Evolutionary conservation across 1,139 yeast species (phyloP).

Genomic region (Hyphopichia fennica): DNA sequence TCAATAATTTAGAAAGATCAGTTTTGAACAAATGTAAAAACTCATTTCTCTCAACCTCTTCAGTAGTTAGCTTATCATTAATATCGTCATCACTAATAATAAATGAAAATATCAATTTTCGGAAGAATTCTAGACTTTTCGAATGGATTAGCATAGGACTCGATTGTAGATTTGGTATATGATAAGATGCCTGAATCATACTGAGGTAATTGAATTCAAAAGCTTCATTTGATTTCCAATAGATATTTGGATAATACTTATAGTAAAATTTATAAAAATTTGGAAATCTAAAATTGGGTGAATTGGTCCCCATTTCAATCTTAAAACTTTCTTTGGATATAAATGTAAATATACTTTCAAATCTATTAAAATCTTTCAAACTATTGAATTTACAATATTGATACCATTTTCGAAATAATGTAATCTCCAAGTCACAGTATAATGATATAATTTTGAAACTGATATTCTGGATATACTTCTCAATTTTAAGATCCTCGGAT

Average conservation of each 20-base stretch:
- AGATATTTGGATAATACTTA: constrained; percentile 1
- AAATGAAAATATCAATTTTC: background rate
- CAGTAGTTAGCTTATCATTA: background rate
- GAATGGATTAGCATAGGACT: background rate
- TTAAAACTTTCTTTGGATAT: constrained; percentile 11
- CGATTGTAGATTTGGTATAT: background rate
- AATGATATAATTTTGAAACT: background rate
- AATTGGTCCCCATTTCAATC: constrained; percentile 17
- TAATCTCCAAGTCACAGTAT: background rate
- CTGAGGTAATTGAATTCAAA: background rate
- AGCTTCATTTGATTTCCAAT: background rate
- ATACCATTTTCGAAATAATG: constrained; percentile 1
- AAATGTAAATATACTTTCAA: constrained; percentile 21
- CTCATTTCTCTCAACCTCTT: background rate
- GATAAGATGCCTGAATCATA: background rate
- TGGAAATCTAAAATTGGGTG: constrained; percentile 28
- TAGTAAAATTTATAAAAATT: constrained; percentile 19
- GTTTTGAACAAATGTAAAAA: constrained; percentile 1
- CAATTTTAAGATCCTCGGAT: no score
- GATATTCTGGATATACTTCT: background rate
- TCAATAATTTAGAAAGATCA: background rate
- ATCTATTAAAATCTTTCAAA: constrained; percentile 13
- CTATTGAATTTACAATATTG: constrained; percentile 13
- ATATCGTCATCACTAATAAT: background rate
- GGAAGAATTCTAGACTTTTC: background rate